Evolutionary conservation across 768 basidiomycete species (phyloP).

Genomic region (Mycena chlorophos): DNA sequence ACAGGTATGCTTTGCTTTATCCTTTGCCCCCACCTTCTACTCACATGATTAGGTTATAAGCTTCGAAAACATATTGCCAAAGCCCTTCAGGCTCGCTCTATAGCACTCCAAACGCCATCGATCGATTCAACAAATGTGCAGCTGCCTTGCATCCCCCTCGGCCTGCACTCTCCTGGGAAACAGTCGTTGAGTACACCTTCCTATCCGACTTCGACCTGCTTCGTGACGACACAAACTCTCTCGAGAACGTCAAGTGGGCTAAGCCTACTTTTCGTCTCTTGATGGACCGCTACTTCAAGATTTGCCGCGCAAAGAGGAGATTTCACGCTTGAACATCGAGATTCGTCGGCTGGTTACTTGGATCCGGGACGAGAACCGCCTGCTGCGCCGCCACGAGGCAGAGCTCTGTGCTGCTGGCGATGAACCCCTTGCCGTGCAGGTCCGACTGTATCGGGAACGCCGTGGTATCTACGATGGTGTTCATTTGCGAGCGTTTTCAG

Average conservation of each 20-base stretch:
- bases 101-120: constrained; percentile 23
- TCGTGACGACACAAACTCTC: constrained; percentile 3
- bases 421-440: neutral
- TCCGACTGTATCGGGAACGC: constrained; percentile 1
- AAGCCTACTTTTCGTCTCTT: neutral
- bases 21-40: neutral
- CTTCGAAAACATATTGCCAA: constrained; percentile 23
- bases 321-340: neutral
- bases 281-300: neutral
- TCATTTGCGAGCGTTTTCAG: constrained; percentile 2
- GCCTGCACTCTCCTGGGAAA: constrained; percentile 19
- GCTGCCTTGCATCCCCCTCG: constrained; percentile 5
- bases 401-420: neutral
- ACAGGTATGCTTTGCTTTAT: constrained; percentile 18
- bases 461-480: constrained; percentile 1
- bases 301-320: neutral
- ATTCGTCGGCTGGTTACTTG: neutral
- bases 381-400: neutral
- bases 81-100: constrained; percentile 22
- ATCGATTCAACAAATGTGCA: constrained; percentile 21
- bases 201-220: constrained; percentile 26
- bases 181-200: constrained; percentile 27
- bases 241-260: neutral
- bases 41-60: constrained; percentile 18
- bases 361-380: neutral